phyloP scores from a whole-genome alignment of 257 asterid genomes.

The Linaria vulgaris region DNA sequence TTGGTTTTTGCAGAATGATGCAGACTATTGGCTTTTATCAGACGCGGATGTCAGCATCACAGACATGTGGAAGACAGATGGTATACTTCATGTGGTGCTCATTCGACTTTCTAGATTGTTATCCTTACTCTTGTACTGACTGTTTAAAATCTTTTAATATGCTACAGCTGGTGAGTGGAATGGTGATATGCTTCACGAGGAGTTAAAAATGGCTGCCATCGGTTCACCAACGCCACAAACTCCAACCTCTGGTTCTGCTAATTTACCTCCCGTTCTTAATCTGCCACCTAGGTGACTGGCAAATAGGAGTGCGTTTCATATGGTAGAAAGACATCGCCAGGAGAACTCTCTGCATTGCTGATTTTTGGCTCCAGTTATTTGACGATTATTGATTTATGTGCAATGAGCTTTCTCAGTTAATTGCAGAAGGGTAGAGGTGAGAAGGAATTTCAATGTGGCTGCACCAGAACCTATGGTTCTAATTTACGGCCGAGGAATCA shows the following conservation, averaged over 20 bases:
- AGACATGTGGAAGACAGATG: constrained; percentile 89
- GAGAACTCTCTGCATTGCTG: constrained; percentile 20
- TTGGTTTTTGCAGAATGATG: constrained; percentile 56
- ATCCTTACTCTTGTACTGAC: background rate
- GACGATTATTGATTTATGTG: constrained; percentile 7
- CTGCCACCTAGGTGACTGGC: constrained; percentile 55
- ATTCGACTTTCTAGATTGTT: background rate
- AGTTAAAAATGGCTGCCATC: constrained; percentile 50
- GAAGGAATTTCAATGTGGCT: constrained; percentile 14
- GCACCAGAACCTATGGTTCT: constrained; percentile 25
- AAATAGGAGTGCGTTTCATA: constrained; percentile 15
- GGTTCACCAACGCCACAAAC: constrained; percentile 45
- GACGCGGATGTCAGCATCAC: constrained; percentile 84
- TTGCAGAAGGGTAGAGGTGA: constrained; percentile 23
- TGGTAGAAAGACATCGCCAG: constrained; percentile 18
- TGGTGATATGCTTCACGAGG: constrained; percentile 57
- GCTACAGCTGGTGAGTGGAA: constrained; percentile 66
- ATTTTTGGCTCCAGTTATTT: constrained; percentile 19
- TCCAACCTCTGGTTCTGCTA: constrained; percentile 42
- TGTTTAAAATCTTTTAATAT: constrained; percentile 18
- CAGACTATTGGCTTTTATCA: constrained; percentile 92
- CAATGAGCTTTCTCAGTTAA: constrained; percentile 26
- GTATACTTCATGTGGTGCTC: constrained; percentile 41
- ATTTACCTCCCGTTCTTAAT: constrained; percentile 38
- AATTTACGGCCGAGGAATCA: constrained; percentile 18